Conservation (phyloP, 495 filamentous ascomycete species). For the Tuber calosporum region DNA sequence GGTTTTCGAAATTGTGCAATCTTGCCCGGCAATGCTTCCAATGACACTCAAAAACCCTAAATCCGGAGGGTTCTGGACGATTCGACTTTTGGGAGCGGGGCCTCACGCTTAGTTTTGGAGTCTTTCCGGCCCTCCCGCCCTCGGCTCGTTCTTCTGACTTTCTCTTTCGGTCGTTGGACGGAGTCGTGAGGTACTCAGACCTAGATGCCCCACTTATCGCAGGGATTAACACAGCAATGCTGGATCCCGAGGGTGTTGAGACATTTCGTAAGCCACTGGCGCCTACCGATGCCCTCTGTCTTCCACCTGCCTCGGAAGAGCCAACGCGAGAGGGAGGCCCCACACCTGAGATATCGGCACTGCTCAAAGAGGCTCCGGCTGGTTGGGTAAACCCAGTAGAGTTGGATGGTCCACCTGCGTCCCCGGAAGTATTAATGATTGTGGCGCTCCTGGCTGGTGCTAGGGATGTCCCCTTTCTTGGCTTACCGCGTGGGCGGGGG, state of each 20-base stretch:
- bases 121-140: not conserved
- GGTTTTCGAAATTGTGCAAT: slow-evolving; percentile 60
- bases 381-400: not conserved
- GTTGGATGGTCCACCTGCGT: not conserved
- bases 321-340: not conserved
- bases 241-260: not conserved
- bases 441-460: not conserved
- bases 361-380: not conserved
- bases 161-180: slow-evolving; percentile 5
- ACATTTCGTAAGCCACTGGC: not conserved
- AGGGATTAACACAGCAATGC: not conserved
- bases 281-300: not conserved
- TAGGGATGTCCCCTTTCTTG: not conserved
- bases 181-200: not conserved
- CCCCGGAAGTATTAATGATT: not conserved
- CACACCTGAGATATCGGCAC: not conserved
- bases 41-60: slow-evolving; percentile 48
- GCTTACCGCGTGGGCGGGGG: not conserved
- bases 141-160: slow-evolving; percentile 15
- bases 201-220: not conserved
- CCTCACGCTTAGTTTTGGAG: not conserved
- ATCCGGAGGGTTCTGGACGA: slow-evolving; percentile 25
- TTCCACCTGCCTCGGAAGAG: not conserved
- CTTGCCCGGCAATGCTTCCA: slow-evolving; percentile 59
- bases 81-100: not conserved